A percentile compares a stretch with the other conserved stretches of the same genome.
These are phyloP conservation scores for Globisporangium uncinulatum DNA, from an alignment of 352 stramenopile species.

Conservation along the genomic window DNA sequence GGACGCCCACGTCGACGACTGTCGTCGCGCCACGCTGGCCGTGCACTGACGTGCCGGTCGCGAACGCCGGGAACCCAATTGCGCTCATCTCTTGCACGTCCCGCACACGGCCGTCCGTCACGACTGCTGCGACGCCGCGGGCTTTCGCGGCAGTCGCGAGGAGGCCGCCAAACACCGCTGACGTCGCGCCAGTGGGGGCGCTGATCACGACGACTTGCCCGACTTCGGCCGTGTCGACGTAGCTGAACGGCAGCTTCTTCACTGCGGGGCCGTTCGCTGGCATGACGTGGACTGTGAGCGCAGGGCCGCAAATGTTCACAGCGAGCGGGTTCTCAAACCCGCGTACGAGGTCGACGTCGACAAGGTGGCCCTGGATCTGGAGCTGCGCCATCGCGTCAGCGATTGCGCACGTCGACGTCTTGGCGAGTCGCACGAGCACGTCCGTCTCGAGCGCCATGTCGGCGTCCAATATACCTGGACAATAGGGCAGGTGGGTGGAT, in stretches of 20 bases:
- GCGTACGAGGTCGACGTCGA: conserved; percentile 67
- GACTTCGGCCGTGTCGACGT: conserved; percentile 69
- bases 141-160: conserved; percentile 68
- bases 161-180: conserved; percentile 66
- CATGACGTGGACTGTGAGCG: conserved; percentile 73
- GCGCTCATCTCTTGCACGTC: conserved; percentile 69
- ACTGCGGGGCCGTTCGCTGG: conserved; percentile 49
- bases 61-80: conserved; percentile 67
- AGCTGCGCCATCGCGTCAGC: conserved; percentile 71
- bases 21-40: conserved; percentile 49
- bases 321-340: conserved; percentile 47
- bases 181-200: conserved; percentile 38
- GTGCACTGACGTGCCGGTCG: conserved; percentile 68
- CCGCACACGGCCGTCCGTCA: conserved; percentile 70
- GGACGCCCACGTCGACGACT: conserved; percentile 62
- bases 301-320: conserved; percentile 72
- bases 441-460: conserved; percentile 59
- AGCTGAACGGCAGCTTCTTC: conserved; percentile 69
- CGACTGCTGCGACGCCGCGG: conserved; percentile 52
- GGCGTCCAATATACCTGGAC: conserved; percentile 60
- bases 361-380: conserved; percentile 73
- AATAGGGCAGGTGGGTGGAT: conserved; percentile 28
- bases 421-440: conserved; percentile 61
- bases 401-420: conserved; percentile 76
- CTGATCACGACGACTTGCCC: conserved; percentile 80